phyloP scores from a whole-genome alignment of 106 monocot genomes.

The Alisma plantagoaquatica region DNA sequence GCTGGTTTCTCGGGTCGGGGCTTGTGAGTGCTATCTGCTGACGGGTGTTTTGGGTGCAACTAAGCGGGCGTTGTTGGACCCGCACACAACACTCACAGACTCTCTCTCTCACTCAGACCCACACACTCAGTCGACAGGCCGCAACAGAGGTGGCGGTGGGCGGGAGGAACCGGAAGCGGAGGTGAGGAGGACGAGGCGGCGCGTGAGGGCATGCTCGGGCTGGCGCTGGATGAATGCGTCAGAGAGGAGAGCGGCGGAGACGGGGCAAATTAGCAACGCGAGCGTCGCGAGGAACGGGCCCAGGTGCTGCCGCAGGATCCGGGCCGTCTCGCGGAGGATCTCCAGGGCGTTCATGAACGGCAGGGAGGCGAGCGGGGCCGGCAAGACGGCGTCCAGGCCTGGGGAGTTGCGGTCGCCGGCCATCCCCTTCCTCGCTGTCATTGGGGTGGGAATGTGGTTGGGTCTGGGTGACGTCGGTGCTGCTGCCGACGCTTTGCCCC shows the following conservation, averaged over 20 bases:
- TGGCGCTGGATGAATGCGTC: conserved; percentile 31
- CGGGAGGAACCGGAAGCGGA: conserved; percentile 48
- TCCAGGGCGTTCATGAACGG: conserved; percentile 83
- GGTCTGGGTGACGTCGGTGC: too few species aligned
- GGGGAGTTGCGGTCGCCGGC: background rate
- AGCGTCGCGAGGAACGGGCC: conserved; percentile 47
- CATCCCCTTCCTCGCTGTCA: background rate
- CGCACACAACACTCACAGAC: too few species aligned
- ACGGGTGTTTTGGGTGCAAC: too few species aligned
- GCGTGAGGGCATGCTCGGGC: conserved; percentile 28
- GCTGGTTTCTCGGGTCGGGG: too few species aligned
- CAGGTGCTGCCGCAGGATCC: conserved; percentile 60
- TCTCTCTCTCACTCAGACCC: too few species aligned
- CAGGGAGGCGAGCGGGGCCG: conserved; percentile 3
- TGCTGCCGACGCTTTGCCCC: too few species aligned
- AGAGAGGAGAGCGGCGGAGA: conserved; percentile 56
- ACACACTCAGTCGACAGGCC: conserved; percentile 52
- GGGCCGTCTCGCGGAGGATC: conserved; percentile 72
- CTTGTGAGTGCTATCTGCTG: too few species aligned
- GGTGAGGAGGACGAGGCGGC: conserved; percentile 36
- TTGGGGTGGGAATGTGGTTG: too few species aligned
- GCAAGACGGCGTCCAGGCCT: background rate
- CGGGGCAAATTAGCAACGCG: conserved; percentile 50
- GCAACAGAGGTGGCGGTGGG: too few species aligned
- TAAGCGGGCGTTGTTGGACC: too few species aligned